Conservation (phyloP, 2,329 filamentous ascomycete species). For the Cercospora sesami region DNA sequence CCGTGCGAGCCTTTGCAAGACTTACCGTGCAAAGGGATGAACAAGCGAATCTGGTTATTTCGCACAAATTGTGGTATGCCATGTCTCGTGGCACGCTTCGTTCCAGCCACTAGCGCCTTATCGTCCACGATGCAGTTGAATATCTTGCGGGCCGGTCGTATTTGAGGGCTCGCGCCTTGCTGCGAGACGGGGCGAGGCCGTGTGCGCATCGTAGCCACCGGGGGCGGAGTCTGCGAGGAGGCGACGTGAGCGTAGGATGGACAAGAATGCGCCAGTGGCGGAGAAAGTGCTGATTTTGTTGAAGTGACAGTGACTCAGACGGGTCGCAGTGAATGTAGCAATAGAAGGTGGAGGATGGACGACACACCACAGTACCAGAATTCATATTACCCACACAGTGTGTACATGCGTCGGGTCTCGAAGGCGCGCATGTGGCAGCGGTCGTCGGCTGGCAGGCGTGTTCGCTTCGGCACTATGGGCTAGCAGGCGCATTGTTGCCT, state of each 20-base stretch:
- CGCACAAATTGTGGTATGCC: conserved; percentile 55
- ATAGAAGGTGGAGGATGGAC: neutral
- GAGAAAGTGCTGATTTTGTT: neutral
- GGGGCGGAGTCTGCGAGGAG: conserved; percentile 6
- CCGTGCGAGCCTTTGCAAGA: neutral
- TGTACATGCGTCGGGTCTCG: neutral
- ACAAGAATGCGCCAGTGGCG: neutral
- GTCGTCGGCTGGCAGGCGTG: neutral
- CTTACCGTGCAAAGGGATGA: conserved; percentile 54
- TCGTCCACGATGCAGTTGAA: conserved; percentile 58
- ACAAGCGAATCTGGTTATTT: conserved; percentile 52
- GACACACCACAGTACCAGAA: conserved; percentile 8
- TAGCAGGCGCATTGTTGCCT: conserved; percentile 8
- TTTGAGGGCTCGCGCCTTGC: conserved; percentile 25
- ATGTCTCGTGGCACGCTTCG: conserved; percentile 54
- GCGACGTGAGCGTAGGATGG: neutral
- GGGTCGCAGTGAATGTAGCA: neutral
- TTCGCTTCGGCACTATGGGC: neutral
- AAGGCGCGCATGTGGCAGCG: conserved; percentile 3
- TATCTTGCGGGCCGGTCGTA: conserved; percentile 44
- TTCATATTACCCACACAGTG: neutral
- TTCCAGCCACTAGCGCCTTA: conserved; percentile 52
- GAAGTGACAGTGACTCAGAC: neutral
- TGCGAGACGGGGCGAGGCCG: conserved; percentile 34
- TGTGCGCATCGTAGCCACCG: conserved; percentile 30